Conservation (phyloP, 83 land plant genomes). For the Isoetes engelmannii region DNA sequence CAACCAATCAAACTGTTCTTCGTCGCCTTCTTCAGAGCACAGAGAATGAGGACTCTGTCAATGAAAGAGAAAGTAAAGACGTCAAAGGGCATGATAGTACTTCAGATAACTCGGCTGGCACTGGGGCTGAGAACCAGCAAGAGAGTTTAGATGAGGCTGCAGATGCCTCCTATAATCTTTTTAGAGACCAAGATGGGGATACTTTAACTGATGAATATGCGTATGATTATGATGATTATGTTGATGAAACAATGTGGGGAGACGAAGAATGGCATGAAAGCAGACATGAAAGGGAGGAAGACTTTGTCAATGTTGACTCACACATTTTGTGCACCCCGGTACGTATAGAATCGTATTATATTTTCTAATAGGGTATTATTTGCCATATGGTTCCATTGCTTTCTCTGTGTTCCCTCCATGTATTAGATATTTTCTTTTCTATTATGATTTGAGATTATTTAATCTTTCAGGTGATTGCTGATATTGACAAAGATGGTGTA, state of each 20-base stretch:
- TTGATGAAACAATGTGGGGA: slow-evolving; percentile 94
- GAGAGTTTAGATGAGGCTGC: slow-evolving; percentile 67
- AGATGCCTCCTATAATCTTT: slow-evolving; percentile 82
- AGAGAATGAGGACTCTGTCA: too few relatives aligned
- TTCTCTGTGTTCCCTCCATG: too few relatives aligned
- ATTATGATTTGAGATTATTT: neutral
- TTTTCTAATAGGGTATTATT: neutral
- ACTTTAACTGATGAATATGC: slow-evolving; percentile 78
- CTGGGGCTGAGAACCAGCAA: slow-evolving; percentile 62
- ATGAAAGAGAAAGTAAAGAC: too few relatives aligned
- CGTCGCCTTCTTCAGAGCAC: too few relatives aligned
- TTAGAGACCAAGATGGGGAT: slow-evolving; percentile 57
- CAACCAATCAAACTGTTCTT: too few relatives aligned
- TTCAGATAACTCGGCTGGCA: slow-evolving; percentile 19
- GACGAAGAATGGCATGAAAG: slow-evolving; percentile 80
- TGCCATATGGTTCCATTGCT: neutral
- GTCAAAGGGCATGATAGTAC: too few relatives aligned
- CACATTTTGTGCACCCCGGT: slow-evolving; percentile 93
- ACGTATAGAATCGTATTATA: slow-evolving; percentile 19
- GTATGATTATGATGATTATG: slow-evolving; percentile 99
- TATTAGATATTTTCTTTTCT: neutral
- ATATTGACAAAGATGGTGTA: slow-evolving; percentile 91
- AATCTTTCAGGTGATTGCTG: slow-evolving; percentile 78
- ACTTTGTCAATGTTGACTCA: slow-evolving; percentile 74
- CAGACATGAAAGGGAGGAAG: slow-evolving; percentile 63